These are phyloP conservation scores for Fragilariopsis cylindrus DNA, from an alignment of 108 stramenopile species.

Conservation along the genomic window DNA sequence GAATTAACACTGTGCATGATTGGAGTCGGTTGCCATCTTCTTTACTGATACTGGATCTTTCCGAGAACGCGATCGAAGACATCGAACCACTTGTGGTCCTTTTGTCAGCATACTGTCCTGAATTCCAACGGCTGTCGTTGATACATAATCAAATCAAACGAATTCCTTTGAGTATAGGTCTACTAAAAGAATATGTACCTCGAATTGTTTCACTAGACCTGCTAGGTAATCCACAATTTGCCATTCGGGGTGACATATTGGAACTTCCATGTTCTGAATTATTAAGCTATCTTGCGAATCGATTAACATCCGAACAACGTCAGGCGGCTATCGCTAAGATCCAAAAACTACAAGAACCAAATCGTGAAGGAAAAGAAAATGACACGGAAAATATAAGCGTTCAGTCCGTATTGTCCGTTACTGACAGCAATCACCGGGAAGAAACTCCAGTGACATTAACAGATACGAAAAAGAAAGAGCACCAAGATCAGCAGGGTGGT, in stretches of 20 bases:
- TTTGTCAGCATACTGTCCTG: conserved; percentile 19
- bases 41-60: conserved; percentile 29
- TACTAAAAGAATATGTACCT: conserved; percentile 17
- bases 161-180: conserved; percentile 37
- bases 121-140: conserved; percentile 22
- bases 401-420: too few species aligned
- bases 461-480: too few species aligned
- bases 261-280: conserved; percentile 28
- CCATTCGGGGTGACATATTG: conserved; percentile 26
- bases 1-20: conserved; percentile 18
- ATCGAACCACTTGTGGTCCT: conserved; percentile 21
- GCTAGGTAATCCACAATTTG: conserved; percentile 43
- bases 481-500: too few species aligned
- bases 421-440: too few species aligned
- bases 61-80: conserved; percentile 36
- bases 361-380: not conserved
- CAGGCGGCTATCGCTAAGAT: not conserved
- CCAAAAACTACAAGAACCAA: not conserved
- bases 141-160: conserved; percentile 21
- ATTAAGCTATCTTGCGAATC: conserved; percentile 31
- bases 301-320: conserved; percentile 31
- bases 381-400: too few species aligned
- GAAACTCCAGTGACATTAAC: too few species aligned
- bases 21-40: conserved; percentile 16
- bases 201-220: conserved; percentile 30